These are phyloP conservation scores for Verticillium tricorpus DNA, from an alignment of 2,329 filamentous ascomycete genomes.

Conservation along the genomic window DNA sequence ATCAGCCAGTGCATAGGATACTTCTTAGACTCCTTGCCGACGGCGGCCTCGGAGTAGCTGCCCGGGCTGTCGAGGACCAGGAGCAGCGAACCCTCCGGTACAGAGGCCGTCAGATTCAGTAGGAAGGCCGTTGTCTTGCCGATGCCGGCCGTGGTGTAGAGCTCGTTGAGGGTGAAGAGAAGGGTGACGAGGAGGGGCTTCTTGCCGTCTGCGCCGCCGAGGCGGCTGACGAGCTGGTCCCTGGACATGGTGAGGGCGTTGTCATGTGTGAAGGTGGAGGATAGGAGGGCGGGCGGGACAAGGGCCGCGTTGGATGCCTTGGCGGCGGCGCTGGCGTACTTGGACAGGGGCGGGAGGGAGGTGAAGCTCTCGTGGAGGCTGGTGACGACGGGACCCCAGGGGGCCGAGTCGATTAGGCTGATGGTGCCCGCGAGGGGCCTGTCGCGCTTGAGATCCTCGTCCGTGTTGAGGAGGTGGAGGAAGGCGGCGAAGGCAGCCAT, in stretches of 20 bases:
- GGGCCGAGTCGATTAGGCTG: slow-evolving; percentile 74
- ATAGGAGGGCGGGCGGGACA: slow-evolving; percentile 32
- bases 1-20: slow-evolving; percentile 96
- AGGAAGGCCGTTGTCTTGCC: slow-evolving; percentile 74
- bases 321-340: slow-evolving; percentile 45
- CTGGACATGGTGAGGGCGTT: slow-evolving; percentile 43
- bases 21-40: slow-evolving; percentile 58
- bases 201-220: slow-evolving; percentile 15
- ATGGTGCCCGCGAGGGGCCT: slow-evolving; percentile 33
- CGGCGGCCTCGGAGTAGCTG: slow-evolving; percentile 78
- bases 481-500: slow-evolving; percentile 50
- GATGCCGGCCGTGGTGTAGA: slow-evolving; percentile 73
- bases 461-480: slow-evolving; percentile 21
- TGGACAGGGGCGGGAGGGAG: slow-evolving; percentile 42
- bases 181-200: slow-evolving; percentile 65
- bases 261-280: slow-evolving; percentile 36
- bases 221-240: slow-evolving; percentile 24
- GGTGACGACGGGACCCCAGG: slow-evolving; percentile 63
- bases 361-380: slow-evolving; percentile 55
- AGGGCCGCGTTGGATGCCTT: slow-evolving; percentile 41
- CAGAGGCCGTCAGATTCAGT: slow-evolving; percentile 56
- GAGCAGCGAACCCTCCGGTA: slow-evolving; percentile 60
- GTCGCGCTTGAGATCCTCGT: neutral
- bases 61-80: slow-evolving; percentile 91
- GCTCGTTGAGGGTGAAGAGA: slow-evolving; percentile 93